phyloP scores from a whole-genome alignment of 352 stramenopile species.

The Globisporangium mamillatum region DNA sequence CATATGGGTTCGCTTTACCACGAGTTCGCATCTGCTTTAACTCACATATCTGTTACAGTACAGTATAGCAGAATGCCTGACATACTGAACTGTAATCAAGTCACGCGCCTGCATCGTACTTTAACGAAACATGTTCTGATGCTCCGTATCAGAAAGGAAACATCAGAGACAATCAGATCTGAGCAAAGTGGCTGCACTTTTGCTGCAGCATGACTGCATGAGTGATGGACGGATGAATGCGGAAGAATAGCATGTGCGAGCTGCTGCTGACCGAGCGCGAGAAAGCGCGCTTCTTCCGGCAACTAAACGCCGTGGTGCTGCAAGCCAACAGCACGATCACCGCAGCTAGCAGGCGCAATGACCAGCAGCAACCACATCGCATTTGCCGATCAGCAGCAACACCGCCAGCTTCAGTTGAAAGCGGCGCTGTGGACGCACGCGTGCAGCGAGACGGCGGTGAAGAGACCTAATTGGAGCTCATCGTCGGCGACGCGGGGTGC shows the following conservation, averaged over 20 bases:
- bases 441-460: neutral
- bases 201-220: neutral
- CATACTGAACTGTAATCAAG: no score
- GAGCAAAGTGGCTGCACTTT: no score
- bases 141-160: neutral
- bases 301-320: slow-evolving; percentile 39
- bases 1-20: no score
- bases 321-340: neutral
- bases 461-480: neutral
- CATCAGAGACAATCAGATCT: neutral
- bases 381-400: neutral
- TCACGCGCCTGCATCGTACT: no score
- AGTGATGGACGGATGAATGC: slow-evolving; percentile 20
- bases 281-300: slow-evolving; percentile 47
- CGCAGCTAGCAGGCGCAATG: neutral
- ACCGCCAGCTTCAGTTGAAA: neutral
- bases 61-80: no score
- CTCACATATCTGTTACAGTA: no score
- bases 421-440: neutral
- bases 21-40: no score
- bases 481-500: no score
- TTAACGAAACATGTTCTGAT: no score
- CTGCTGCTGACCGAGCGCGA: slow-evolving; percentile 26
- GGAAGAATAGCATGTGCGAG: neutral
- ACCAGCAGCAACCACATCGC: slow-evolving; percentile 2